Evolutionary conservation across 768 basidiomycete genomes (phyloP), one percentile per base, ranked within the genome.

Genomic region (Lactarius akahatsu): DNA sequence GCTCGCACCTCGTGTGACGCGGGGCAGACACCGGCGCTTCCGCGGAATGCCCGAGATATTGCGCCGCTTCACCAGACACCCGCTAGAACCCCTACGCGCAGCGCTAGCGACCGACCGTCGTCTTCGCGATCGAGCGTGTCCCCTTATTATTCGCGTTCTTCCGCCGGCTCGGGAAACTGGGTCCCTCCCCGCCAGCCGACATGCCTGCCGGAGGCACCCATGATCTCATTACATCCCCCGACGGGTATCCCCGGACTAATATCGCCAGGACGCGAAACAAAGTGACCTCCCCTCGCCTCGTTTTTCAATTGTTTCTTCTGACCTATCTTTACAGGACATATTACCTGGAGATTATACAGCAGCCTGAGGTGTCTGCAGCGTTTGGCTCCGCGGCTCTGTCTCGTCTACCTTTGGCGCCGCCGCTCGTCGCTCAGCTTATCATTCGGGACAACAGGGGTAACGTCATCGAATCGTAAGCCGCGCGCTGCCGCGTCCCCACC

Each of bases 271-370:
- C 66, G 61, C 55, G 62, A 68, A 43, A 61, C 71, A 57, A 73
- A 70, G 74, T 71, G 68, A 63, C 26, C 59, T 54, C 47, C 58
- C 50, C 26, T 28, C 13, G 23, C 32, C 50, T 45, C 26, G 40
- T 65, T 47, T 57, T 40, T 36, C 45, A 52, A 40, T 56, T 55
- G 58, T 20, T 23, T 26, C 28, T 36, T 63, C 54, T 69, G 26
- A 71, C 59, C 20, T 23, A 38, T 59, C 32, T 11, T 38, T 38
- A 4, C 40, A 77, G 76, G 62, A 79, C 85, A 0, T 96, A 95
- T 75, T 85, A 89, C 57, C 86, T 97, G 20, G 87, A 91, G 73
- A 86, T 96, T 66, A 83, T 94, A 32, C 94, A 97, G 72, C 89
- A 95, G 66, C 94, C 94, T 11, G 82, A 85, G 69, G 83, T 83